Percentiles rank a stretch among this genome's conserved stretches.
These are phyloP conservation scores for Trifolium subterraneum DNA, from an alignment of 306 rosid species.

Conservation along the genomic window DNA sequence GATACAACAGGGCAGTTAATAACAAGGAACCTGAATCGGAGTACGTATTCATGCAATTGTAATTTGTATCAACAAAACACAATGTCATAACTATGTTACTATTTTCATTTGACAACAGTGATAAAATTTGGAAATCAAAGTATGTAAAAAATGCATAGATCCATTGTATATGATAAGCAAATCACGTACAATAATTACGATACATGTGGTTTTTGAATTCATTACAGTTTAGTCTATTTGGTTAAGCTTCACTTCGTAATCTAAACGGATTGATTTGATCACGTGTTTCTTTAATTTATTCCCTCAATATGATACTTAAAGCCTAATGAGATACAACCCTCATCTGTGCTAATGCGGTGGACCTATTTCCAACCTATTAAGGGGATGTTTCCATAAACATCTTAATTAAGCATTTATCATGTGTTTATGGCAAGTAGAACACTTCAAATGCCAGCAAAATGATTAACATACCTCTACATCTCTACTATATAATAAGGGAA, in stretches of 20 bases:
- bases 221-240: background rate
- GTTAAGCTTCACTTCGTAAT: background rate
- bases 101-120: background rate
- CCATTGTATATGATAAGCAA: background rate
- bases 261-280: background rate
- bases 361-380: background rate
- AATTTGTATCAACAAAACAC: no score
- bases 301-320: background rate
- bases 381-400: background rate
- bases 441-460: constrained; percentile 1
- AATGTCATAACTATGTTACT: no score
- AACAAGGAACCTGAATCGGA: no score
- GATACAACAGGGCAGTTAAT: background rate
- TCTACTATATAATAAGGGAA: constrained; percentile 3
- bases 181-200: background rate
- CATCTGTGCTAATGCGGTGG: background rate
- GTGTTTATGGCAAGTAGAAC: background rate
- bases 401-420: background rate
- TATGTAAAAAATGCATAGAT: background rate
- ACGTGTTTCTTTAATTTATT: no score
- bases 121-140: background rate
- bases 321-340: constrained; percentile 9
- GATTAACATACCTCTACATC: background rate
- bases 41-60: no score
- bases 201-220: background rate